Conservation (phyloP, 768 basidiomycete genomes). For the Auriscalpium orientale region DNA sequence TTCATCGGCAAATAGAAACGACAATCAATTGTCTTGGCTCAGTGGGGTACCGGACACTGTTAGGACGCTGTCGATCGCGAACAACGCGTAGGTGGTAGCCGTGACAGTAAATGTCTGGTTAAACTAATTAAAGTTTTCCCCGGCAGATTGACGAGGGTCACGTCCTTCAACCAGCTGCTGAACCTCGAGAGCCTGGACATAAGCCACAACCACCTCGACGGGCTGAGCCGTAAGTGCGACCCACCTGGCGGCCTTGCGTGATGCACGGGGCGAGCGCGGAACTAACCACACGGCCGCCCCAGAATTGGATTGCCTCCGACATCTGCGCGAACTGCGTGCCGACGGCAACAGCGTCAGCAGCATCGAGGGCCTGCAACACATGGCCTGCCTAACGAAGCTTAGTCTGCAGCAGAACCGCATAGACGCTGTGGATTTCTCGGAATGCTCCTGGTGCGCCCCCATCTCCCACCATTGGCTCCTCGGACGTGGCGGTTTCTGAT, state of each 20-base stretch:
- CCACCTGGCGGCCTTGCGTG: conserved; percentile 2
- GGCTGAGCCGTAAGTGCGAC: conserved; percentile 55
- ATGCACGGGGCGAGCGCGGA: conserved; percentile 8
- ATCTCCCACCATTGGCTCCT: conserved; percentile 12
- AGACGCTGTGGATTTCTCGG: conserved; percentile 46
- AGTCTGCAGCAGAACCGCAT: conserved; percentile 74
- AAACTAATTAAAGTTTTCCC: conserved; percentile 7
- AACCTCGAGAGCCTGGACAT: conserved; percentile 89
- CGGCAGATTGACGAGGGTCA: conserved; percentile 70
- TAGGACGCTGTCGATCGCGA: conserved; percentile 71
- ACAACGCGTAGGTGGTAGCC: conserved; percentile 50
- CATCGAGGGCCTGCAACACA: conserved; percentile 66
- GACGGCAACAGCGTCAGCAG: conserved; percentile 76
- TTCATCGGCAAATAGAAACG: conserved; percentile 40
- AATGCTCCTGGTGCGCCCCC: conserved; percentile 59
- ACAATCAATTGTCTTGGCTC: conserved; percentile 69
- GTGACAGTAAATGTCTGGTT: neutral
- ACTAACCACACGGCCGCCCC: conserved; percentile 13
- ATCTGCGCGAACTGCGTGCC: conserved; percentile 83
- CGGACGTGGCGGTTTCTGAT: conserved; percentile 4
- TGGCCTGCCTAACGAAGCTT: conserved; percentile 80
- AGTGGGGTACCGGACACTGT: conserved; percentile 68
- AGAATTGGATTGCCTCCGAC: conserved; percentile 82
- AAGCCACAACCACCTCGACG: conserved; percentile 83
- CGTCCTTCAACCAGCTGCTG: conserved; percentile 80